These are phyloP conservation scores for Spinacia oleracea DNA, from an alignment of 179 eudicot species.

Conservation along the genomic window DNA sequence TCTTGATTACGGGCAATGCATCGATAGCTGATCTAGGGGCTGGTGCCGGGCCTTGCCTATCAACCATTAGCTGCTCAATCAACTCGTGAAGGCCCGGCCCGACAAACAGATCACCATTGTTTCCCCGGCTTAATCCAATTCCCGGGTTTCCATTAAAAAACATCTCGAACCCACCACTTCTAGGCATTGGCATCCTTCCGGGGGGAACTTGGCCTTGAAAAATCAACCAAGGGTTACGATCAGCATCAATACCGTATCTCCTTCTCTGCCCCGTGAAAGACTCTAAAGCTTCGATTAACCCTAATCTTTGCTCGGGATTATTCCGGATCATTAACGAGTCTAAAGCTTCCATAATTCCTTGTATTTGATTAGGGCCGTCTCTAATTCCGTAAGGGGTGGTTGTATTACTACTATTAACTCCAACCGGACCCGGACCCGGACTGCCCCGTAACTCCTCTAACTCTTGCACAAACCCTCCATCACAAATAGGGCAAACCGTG, in stretches of 20 bases:
- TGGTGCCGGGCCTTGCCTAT: constrained; percentile 61
- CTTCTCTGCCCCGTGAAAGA: constrained; percentile 62
- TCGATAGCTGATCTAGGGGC: constrained; percentile 64
- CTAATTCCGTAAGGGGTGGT: constrained; percentile 34
- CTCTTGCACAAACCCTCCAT: constrained; percentile 80
- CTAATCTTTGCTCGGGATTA: constrained; percentile 50
- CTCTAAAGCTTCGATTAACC: constrained; percentile 66
- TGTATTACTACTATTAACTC: not conserved
- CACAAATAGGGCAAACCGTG: constrained; percentile 55
- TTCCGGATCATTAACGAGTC: constrained; percentile 40
- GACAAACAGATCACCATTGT: constrained; percentile 71
- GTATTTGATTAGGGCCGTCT: constrained; percentile 41
- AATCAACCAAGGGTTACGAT: constrained; percentile 65
- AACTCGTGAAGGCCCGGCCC: constrained; percentile 92
- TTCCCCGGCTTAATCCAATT: constrained; percentile 62
- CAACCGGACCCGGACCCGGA: constrained; percentile 9
- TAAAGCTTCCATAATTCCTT: constrained; percentile 46
- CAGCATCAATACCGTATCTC: constrained; percentile 46
- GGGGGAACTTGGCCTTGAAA: constrained; percentile 79
- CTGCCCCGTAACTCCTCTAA: constrained; percentile 47
- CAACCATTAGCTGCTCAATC: constrained; percentile 60
- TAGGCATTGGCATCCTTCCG: constrained; percentile 39
- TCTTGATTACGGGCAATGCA: constrained; percentile 59
- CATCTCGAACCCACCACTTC: constrained; percentile 57
- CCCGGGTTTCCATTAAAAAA: constrained; percentile 58